Evolutionary conservation across 192 early-diverging fungal genomes (phyloP).

Genomic region (Linnemannia exigua): DNA sequence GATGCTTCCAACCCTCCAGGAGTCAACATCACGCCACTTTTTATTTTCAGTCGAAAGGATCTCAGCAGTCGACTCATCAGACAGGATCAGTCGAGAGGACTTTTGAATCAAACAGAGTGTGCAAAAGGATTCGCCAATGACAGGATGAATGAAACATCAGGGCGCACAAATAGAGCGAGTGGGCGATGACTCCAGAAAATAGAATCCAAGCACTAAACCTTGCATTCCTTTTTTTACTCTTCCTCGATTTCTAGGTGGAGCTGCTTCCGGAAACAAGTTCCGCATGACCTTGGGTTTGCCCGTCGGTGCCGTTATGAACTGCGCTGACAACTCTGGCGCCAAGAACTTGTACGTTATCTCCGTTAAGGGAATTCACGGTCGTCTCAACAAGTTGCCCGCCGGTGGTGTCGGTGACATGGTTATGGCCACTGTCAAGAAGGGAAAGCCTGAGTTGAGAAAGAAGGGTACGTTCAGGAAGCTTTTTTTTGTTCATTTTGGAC

Average conservation of each 20-base stretch:
- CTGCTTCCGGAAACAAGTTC: constrained; percentile 95
- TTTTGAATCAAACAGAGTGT: background rate
- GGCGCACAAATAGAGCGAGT: background rate
- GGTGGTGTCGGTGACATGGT: constrained; percentile 99
- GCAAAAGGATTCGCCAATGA: background rate
- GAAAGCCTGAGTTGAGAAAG: constrained; percentile 99
- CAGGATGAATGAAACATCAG: background rate
- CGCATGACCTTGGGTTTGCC: constrained; percentile 99
- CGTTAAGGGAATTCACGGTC: constrained; percentile 95
- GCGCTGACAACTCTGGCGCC: constrained; percentile 99
- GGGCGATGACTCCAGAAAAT: background rate
- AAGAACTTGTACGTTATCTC: constrained; percentile 99
- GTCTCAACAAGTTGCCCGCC: constrained; percentile 97
- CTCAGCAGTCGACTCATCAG: background rate
- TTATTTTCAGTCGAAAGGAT: background rate
- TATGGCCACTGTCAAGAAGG: constrained; percentile 99
- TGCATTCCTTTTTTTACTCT: background rate
- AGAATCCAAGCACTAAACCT: constrained; percentile 2
- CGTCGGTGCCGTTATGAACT: constrained; percentile 97
- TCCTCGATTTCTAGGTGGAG: constrained; percentile 57
- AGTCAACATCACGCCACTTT: background rate
- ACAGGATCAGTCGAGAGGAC: background rate
- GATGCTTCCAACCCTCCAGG: background rate
- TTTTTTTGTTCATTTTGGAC: background rate
- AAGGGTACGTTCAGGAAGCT: constrained; percentile 82